Percentiles rank a stretch among this genome's conserved stretches.
Evolutionary conservation across 2,329 filamentous ascomycete genomes (phyloP).

Genomic region (Arachnopeziza araneosa): DNA sequence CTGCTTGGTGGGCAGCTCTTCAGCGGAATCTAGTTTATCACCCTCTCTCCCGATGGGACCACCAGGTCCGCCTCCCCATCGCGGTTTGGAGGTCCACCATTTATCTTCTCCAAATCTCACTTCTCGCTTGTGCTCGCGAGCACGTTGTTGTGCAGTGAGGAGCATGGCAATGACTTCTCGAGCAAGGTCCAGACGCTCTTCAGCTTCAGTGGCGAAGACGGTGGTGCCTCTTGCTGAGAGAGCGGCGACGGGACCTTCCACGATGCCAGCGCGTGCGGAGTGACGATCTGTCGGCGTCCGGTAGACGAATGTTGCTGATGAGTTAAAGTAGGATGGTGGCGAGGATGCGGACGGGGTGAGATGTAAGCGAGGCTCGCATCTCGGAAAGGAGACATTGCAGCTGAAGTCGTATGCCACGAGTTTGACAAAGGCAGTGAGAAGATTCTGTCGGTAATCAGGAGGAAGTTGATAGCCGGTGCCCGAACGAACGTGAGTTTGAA

Average conservation of each 20-base stretch:
- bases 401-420: conserved; percentile 62
- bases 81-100: conserved; percentile 56
- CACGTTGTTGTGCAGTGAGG: conserved; percentile 58
- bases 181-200: conserved; percentile 57
- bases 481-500: conserved; percentile 35
- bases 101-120: conserved; percentile 50
- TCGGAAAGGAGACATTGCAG: conserved; percentile 52
- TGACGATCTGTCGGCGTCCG: conserved; percentile 55
- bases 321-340: conserved; percentile 46
- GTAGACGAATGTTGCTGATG: conserved; percentile 54
- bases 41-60: conserved; percentile 59
- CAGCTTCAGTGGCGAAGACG: conserved; percentile 46
- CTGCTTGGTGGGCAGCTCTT: conserved; percentile 5
- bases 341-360: conserved; percentile 31
- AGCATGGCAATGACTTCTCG: conserved; percentile 56
- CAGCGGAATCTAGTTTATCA: conserved; percentile 15
- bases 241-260: conserved; percentile 57
- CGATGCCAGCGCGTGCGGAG: conserved; percentile 51
- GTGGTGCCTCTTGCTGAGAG: conserved; percentile 53
- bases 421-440: conserved; percentile 57
- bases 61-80: conserved; percentile 59
- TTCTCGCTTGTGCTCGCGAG: conserved; percentile 51
- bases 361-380: conserved; percentile 54
- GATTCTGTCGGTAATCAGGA: conserved; percentile 48
- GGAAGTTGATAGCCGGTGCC: conserved; percentile 51